phyloP scores from a whole-genome alignment of 192 early-diverging fungal genomes.

The Podila minutissima region DNA sequence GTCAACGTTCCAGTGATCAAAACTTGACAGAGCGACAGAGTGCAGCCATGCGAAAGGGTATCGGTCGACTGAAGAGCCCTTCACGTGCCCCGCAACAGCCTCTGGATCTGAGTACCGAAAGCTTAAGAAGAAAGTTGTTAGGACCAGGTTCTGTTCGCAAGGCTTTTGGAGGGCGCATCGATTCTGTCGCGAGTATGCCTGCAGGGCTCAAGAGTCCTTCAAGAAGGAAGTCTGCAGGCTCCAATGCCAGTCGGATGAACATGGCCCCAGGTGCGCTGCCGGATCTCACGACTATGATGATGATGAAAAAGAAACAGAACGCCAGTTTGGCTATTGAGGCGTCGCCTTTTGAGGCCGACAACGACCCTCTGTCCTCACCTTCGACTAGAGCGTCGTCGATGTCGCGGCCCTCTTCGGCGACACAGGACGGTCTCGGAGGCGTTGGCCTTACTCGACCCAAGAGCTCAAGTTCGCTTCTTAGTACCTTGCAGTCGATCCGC shows the following conservation, averaged over 20 bases:
- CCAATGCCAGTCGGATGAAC: not conserved
- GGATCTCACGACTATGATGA: constrained; percentile 23
- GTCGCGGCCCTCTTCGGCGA: not conserved
- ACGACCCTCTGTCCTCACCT: not conserved
- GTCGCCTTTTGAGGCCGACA: not conserved
- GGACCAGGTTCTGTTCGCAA: constrained; percentile 27
- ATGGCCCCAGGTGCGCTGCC: not conserved
- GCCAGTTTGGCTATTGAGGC: not conserved
- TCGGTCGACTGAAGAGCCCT: constrained; percentile 28
- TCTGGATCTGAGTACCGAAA: constrained; percentile 36
- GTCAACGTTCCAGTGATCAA: not conserved
- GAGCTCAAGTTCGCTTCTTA: too few species aligned
- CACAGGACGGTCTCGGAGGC: too few species aligned
- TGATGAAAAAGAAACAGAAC: constrained; percentile 12
- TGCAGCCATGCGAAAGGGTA: constrained; percentile 11
- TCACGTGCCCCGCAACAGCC: constrained; percentile 25
- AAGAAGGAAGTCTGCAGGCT: not conserved
- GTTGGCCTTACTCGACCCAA: too few species aligned
- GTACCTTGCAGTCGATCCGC: too few species aligned
- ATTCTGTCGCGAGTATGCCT: not conserved
- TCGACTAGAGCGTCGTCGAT: not conserved
- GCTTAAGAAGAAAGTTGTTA: constrained; percentile 22
- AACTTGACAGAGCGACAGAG: not conserved
- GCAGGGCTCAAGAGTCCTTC: constrained; percentile 12
- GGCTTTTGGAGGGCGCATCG: not conserved